Percentiles rank a stretch among this genome's conserved stretches.
phyloP scores from a whole-genome alignment of 1,284 basidiomycete genomes.

The Leccinum olivaceoglutinosum region DNA sequence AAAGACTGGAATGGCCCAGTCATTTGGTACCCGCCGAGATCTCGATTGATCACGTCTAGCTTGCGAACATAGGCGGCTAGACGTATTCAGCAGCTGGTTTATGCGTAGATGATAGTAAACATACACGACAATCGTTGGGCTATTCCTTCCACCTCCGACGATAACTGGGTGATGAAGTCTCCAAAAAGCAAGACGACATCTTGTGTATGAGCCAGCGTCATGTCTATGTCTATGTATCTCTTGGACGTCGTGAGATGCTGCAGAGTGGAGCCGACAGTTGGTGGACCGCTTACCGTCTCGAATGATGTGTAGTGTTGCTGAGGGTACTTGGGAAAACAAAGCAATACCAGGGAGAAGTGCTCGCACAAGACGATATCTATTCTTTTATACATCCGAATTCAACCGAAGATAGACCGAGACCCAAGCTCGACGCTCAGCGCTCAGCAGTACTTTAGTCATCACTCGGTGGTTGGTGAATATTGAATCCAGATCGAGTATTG shows the following conservation, averaged over 20 bases:
- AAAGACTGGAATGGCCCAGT: conserved; percentile 77
- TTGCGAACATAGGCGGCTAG: conserved; percentile 72
- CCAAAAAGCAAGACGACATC: conserved; percentile 71
- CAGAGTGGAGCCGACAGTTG: not conserved
- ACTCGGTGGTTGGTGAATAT: not conserved
- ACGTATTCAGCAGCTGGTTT: conserved; percentile 3
- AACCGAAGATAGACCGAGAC: not conserved
- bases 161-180: conserved; percentile 69
- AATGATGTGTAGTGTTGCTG: not conserved
- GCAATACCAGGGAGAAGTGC: not conserved
- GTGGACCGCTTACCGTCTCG: not conserved
- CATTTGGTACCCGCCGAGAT: conserved; percentile 76
- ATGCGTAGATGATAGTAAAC: conserved; percentile 18
- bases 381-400: not conserved
- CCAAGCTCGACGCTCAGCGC: not conserved
- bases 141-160: conserved; percentile 55
- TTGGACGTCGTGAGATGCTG: not conserved
- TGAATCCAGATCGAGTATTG: not conserved
- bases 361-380: not conserved
- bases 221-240: conserved; percentile 22
- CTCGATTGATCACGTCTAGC: conserved; percentile 81
- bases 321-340: not conserved
- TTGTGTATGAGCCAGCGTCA: conserved; percentile 50
- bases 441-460: not conserved
- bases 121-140: conserved; percentile 59